Base-by-base conservation (phyloP, 2,329 filamentous ascomycete genomes). In the Penicillium crustosum region DNA sequence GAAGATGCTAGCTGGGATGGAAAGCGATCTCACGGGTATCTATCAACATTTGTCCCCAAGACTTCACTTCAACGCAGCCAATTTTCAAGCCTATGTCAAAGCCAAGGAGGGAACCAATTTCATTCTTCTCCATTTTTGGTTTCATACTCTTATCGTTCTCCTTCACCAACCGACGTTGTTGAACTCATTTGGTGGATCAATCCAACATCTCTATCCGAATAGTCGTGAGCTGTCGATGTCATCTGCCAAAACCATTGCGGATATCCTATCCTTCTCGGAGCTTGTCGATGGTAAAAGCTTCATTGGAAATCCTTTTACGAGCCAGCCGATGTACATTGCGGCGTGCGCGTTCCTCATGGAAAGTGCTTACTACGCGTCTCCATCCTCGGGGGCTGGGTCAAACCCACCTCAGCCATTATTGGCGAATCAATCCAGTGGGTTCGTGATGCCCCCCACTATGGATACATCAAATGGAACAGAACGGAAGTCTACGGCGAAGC, bases 281-380 rank as follows among this genome's bases (percentile, higher is more conserved):
- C 78, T 95, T 10, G 90, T 94, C 51, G 90, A 95, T 71, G 86
- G 89, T 0, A 92, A 90, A 71, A 93, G 91, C 65, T 91, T 93
- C 55, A 88, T 93, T 35, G 90, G 91, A 1, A 96, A 94, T 59
- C 91, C 91, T 0, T 96, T 96, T 64, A 94, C 90, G 0, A 91
- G 89, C 48, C 91, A 96, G 73, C 91, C 91, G 0, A 95, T 95
- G 68, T 96, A 95, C 66, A 93, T 96, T 59, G 91, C 91, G 0
- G 91, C 91, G 0, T 95, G 91, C 69, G 91, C 91, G 0, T 96
- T 96, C 66, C 78, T 96, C 17, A 91, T 91, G 77, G 91, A 96
- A 70, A 91, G 89, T 5, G 87, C 86, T 4, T 83, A 88, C 61
- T 87, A 88, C 23, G 88, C 88, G 0, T 85, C 82, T 3, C 81